Evolutionary conservation across 257 asterid genomes (phyloP).

Genomic region (Salvia miltiorrhiza): DNA sequence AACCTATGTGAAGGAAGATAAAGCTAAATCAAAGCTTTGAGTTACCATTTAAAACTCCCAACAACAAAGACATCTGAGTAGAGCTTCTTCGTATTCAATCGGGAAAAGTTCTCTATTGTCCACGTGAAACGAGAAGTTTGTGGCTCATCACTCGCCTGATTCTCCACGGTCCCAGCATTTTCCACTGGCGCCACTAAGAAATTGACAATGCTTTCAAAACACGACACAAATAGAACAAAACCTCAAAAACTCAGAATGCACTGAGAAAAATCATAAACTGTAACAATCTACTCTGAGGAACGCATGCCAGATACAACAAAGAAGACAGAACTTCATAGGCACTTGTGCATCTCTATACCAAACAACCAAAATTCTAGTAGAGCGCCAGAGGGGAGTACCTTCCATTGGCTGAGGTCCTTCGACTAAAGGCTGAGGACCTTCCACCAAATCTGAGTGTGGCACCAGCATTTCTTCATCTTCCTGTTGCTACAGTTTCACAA

Average conservation of each 20-base stretch:
- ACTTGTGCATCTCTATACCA: constrained; percentile 5
- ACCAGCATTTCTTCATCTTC: constrained; percentile 99
- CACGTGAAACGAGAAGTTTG: constrained; percentile 82
- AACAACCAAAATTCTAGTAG: neutral
- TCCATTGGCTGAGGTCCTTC: constrained; percentile 99
- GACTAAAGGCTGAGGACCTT: constrained; percentile 79
- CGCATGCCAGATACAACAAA: neutral
- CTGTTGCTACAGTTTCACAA: constrained; percentile 52
- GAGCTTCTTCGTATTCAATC: constrained; percentile 67
- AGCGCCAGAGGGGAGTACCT: constrained; percentile 41
- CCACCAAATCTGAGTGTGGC: constrained; percentile 76
- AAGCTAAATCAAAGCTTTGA: constrained; percentile 1
- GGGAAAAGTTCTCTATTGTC: constrained; percentile 76
- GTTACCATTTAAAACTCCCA: constrained; percentile 87
- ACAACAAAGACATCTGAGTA: constrained; percentile 78
- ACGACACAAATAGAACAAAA: constrained; percentile 14
- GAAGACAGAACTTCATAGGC: neutral
- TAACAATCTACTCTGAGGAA: neutral
- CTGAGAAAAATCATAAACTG: constrained; percentile 3
- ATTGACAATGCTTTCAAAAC: constrained; percentile 13
- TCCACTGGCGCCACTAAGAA: constrained; percentile 53
- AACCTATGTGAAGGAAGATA: constrained; percentile 4
- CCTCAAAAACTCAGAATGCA: constrained; percentile 8
- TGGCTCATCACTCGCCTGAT: constrained; percentile 83
- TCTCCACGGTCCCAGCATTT: constrained; percentile 68